Evolutionary conservation across 2,329 filamentous ascomycete genomes (phyloP).

Genomic region (Alternaria panax): DNA sequence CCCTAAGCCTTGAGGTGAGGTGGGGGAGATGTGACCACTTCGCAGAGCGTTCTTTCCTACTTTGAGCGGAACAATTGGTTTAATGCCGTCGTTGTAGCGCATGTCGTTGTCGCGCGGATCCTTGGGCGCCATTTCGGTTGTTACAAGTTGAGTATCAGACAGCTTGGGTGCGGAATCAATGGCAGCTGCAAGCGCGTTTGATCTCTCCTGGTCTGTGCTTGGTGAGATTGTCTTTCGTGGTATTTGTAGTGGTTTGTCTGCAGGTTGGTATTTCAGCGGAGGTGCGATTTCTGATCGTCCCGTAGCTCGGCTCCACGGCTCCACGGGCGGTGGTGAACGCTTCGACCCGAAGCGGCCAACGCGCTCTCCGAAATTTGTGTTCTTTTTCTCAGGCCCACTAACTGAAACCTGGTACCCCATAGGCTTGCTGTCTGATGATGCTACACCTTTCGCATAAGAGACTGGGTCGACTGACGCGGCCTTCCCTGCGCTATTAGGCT

Average conservation of each 20-base stretch:
- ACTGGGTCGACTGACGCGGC: conserved; percentile 65
- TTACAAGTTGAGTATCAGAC: conserved; percentile 43
- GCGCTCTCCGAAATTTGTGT: conserved; percentile 42
- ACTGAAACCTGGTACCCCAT: conserved; percentile 48
- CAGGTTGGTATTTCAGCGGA: conserved; percentile 68
- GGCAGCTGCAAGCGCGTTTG: conserved; percentile 37
- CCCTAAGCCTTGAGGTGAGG: conserved; percentile 36
- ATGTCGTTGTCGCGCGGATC: conserved; percentile 24
- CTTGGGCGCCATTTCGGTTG: conserved; percentile 26
- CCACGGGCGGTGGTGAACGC: conserved; percentile 42
- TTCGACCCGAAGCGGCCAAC: conserved; percentile 35
- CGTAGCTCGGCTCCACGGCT: conserved; percentile 75
- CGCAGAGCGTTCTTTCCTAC: conserved; percentile 48
- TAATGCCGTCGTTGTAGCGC: conserved; percentile 51
- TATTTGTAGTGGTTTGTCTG: conserved; percentile 64
- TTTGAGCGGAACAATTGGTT: conserved; percentile 54
- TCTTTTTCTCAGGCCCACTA: conserved; percentile 36
- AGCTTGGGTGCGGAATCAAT: conserved; percentile 26
- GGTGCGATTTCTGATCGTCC: conserved; percentile 70
- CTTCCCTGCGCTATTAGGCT: conserved; percentile 63
- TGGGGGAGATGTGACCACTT: too few relatives aligned
- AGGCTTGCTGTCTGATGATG: conserved; percentile 20
- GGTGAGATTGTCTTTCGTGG: conserved; percentile 37
- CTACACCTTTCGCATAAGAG: conserved; percentile 33
- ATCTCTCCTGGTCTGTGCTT: conserved; percentile 26